Evolutionary conservation across 208 protist genomes (phyloP), one percentile per base, ranked within the genome.

Genomic region (Porcisia hertigi): DNA sequence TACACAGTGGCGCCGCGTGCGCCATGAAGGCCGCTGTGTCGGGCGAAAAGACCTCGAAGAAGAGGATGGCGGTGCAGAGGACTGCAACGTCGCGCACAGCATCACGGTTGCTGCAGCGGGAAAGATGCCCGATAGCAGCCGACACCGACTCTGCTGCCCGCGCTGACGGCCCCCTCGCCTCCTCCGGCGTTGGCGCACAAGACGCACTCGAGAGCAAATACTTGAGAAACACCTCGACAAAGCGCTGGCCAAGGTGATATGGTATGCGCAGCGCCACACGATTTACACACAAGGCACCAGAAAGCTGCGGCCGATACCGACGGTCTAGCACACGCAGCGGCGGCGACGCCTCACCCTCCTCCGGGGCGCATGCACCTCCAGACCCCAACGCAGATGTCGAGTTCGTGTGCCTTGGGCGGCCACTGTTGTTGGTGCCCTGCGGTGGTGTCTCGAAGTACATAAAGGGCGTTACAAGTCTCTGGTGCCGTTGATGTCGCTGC

Each of bases 11-110:
- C 1, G 88, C 88, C 5, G 87, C 85, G 25, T 69, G 65, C 0
- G 87, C 76, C 71, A 95, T 83, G 55, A 92, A 78, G 18, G 82
- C 47, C 1, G 91, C 69, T 34, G 90, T 83, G 18, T 75, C 76
- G 3, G 71, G 65, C 30, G 86, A 88, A 49, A 74, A 76, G 23
- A 92, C 79, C 62, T 94, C 86, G 76, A 90, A 94, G 78, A 86
- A 92, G 2, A 94, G 76, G 72, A 94, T 77, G 3, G 90, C 86
- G 12, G 82, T 79, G 71, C 87, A 94, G 18, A 94, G 75, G 20
- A 80, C 70, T 9, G 90, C 90, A 3, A 92, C 57, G 47, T 92
- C 86, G 53, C 60, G 80, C 23, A 89, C 86, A 34, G 76, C 47
- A 34, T 80, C 76, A 18, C 76, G 70, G 64, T 54, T 59, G 49